Base-by-base conservation (phyloP, 257 asterid species). In the Craterostigma plantagineum region DNA sequence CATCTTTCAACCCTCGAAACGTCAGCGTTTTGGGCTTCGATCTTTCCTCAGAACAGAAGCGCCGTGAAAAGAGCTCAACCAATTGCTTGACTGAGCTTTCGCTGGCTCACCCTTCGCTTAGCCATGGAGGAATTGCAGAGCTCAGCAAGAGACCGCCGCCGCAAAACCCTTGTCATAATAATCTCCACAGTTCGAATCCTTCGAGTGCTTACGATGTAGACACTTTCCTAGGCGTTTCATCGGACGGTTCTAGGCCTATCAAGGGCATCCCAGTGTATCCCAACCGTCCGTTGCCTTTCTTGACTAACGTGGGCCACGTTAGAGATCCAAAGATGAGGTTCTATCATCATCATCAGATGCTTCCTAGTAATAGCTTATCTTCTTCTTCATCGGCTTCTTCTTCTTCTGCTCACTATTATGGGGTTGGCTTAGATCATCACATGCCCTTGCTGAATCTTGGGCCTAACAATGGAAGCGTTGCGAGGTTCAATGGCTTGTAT, bases 371-470 rank as follows among this genome's bases (percentile, higher is more conserved):
- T n/a, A 48, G 59, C 3, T 54, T 34, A 46, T 49, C 62, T 7
- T 48, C 53, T 1, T 16, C 65, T 3, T 6, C 65, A 33, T 16
- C 50, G 8, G 16, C 30, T 34, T 4, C 36, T 23, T 13, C 55
- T 13, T 48, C 45, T 11, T n/a, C n/a, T n/a, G n/a, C n/a, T n/a
- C 65, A 63, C 30, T 67, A 62, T 9, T 1, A 2, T 6, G 30
- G 30, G 4, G 4, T 23, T 23, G 30, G 30, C 2, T 23, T 23
- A 6, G 30, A 69, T 44, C 70, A 60, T 33, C 70, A 58, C 11
- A 48, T 62, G 66, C 70, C 74, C n/a, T 30, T 72, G 60, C 55
- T 68, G 42, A 62, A 68, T 49, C 68, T 57, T 40, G 53, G 70
- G n/a, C 48, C 63, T 34, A 67, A 59, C 40, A 33, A 9, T 11